Percentiles rank a stretch among this genome's conserved stretches.
Evolutionary conservation across 306 rosid genomes (phyloP).

Genomic region (Astragalus membranaceus): DNA sequence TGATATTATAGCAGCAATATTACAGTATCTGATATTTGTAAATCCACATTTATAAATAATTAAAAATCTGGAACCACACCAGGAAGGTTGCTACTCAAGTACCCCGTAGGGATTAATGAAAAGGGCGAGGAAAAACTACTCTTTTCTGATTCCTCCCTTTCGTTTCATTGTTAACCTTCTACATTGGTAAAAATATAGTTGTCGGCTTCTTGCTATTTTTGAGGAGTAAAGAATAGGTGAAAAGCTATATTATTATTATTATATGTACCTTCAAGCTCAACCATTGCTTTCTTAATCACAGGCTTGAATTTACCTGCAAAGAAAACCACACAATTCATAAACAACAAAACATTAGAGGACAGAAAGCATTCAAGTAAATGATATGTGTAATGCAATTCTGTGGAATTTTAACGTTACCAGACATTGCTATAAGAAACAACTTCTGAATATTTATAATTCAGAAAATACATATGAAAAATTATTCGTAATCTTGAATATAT

Average conservation of each 20-base stretch:
- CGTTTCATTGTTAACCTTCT: conserved; percentile 9
- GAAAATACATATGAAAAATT: not conserved
- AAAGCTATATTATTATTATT: not conserved
- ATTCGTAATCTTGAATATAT: not conserved
- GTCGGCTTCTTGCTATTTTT: not conserved
- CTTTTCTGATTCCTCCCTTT: not conserved
- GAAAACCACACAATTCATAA: conserved; percentile 10
- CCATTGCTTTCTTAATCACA: conserved; percentile 99
- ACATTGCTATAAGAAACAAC: not conserved
- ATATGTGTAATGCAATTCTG: not conserved
- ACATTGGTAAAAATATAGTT: not conserved
- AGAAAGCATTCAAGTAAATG: conserved; percentile 13
- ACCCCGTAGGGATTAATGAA: not conserved
- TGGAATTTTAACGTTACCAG: not conserved
- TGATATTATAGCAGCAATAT: not conserved
- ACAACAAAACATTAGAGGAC: conserved; percentile 9
- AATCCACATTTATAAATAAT: not conserved
- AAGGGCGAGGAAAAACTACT: not conserved
- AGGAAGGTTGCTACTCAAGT: not conserved
- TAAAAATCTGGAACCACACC: not conserved
- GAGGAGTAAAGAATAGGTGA: conserved; percentile 1
- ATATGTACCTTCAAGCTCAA: conserved; percentile 90
- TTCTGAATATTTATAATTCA: not conserved
- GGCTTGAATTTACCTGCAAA: conserved; percentile 92
- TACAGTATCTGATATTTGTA: not conserved